Evolutionary conservation across 768 basidiomycete species (phyloP), one percentile per base, ranked within the genome.

Genomic region (Hericium rajendrae): DNA sequence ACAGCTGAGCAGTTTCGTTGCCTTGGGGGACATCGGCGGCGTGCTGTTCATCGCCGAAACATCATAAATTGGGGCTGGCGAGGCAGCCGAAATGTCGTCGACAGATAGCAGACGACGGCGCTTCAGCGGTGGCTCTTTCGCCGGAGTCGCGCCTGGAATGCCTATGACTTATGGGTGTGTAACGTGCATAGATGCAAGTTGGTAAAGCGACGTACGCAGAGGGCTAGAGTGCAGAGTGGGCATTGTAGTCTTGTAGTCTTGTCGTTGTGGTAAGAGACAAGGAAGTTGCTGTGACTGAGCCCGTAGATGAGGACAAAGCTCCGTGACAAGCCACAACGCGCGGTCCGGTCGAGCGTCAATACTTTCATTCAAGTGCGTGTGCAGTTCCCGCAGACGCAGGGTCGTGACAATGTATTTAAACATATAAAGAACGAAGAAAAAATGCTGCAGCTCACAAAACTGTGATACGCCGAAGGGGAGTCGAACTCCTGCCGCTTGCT

Each of bases 401-500:
- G 26, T 26, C 26, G 26, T 26, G 26, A 26, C 22, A 22, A 22
- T 22, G 22, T 22, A 22, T 22, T 22, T 22, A 22, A 22, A 22
- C 22, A 22, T 22, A 22, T 22, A 22, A 22, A 22, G 22, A 22
- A 22, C 22, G 22, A 22, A 22, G 22, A 22, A 22, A 22, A 22
- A 22, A 22, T 22, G 22, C 22, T 22, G 22, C 22, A 22, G 22
- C 22, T 22, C 22, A 1, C 22, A 22, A 22, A 2, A 22, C 22
- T 22, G 22, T 22, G 22, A 22, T 22, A 65, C 64, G 58, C 64
- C 60, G 64, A 60, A 60, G 56, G 65, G 65, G 67, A 68, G 59
- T 68, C 67, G 67, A 68, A 67, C 66, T 66, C 66, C 55, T 61
- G 66, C 66, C 66, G 66, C 66, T 67, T 67, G 66, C 66, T 67